phyloP scores from a whole-genome alignment of 805 yeast species.

The Diddensiella caesifluorescens region DNA sequence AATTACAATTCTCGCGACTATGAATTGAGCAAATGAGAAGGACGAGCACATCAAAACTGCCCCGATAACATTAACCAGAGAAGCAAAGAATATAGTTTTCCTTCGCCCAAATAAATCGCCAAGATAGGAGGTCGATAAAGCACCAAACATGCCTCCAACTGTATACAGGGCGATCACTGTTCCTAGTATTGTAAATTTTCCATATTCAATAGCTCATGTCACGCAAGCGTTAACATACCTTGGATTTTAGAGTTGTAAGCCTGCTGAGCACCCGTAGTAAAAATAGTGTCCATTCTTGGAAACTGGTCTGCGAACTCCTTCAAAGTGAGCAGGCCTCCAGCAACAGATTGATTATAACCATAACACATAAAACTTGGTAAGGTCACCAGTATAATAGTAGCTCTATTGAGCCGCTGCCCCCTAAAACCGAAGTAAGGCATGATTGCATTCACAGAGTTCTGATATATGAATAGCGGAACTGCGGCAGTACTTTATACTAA shows the following conservation, averaged over 20 bases:
- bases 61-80: slow-evolving; percentile 42
- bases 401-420: slow-evolving; percentile 9
- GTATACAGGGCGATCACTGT: slow-evolving; percentile 43
- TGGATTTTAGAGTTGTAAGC: slow-evolving; percentile 25
- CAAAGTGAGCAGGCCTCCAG: slow-evolving; percentile 15
- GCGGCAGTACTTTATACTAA: too few relatives aligned
- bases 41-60: slow-evolving; percentile 18
- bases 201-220: too few relatives aligned
- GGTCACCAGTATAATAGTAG: slow-evolving; percentile 9
- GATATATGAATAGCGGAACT: too few relatives aligned
- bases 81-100: slow-evolving; percentile 48
- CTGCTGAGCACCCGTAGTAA: slow-evolving; percentile 14
- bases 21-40: slow-evolving; percentile 57
- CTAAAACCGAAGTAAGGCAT: slow-evolving; percentile 9
- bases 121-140: slow-evolving; percentile 48
- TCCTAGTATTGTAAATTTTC: too few relatives aligned
- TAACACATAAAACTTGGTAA: slow-evolving; percentile 14
- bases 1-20: slow-evolving; percentile 53
- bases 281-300: slow-evolving; percentile 15
- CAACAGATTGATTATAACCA: slow-evolving; percentile 19
- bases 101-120: slow-evolving; percentile 61
- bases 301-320: slow-evolving; percentile 11
- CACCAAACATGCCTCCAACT: slow-evolving; percentile 66
- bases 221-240: too few relatives aligned
- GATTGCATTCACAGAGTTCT: not conserved